These are phyloP conservation scores for Russula sp. DNA, from an alignment of 768 basidiomycete genomes.

Conservation along the genomic window DNA sequence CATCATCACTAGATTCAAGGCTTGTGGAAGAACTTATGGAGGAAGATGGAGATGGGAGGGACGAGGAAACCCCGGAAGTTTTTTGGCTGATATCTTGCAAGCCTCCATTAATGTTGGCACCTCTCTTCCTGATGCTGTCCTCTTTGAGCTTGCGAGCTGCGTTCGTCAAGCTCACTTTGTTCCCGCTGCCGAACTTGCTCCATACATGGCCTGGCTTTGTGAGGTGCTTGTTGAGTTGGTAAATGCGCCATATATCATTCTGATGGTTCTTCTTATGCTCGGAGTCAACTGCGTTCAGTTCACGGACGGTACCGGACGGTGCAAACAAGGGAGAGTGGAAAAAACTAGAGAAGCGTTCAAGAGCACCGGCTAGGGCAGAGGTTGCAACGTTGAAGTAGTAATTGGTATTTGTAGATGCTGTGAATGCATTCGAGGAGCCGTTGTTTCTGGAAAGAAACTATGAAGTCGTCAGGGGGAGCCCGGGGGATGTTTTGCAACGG, in stretches of 20 bases:
- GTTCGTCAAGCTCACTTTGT: constrained; percentile 60
- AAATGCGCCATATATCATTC: constrained; percentile 86
- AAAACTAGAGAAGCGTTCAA: constrained; percentile 76
- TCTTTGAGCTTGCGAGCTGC: constrained; percentile 52
- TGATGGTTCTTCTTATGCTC: constrained; percentile 97
- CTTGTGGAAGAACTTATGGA: constrained; percentile 46
- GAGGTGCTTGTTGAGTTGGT: constrained; percentile 87
- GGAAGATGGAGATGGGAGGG: constrained; percentile 50
- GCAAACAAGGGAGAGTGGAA: constrained; percentile 91
- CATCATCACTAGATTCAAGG: constrained; percentile 49
- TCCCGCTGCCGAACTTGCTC: constrained; percentile 89
- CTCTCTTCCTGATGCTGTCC: constrained; percentile 32
- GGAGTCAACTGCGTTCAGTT: constrained; percentile 93
- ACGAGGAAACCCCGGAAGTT: constrained; percentile 31
- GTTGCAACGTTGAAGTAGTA: constrained; percentile 73
- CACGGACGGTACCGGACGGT: constrained; percentile 77
- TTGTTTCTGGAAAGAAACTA: constrained; percentile 77
- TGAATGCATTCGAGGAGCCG: constrained; percentile 88
- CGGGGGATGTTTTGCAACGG: background rate
- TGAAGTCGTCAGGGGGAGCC: constrained; percentile 13
- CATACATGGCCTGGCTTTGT: constrained; percentile 74
- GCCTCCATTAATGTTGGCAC: constrained; percentile 30
- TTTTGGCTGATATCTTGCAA: constrained; percentile 18
- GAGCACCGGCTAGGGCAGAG: constrained; percentile 54
- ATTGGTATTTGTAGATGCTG: constrained; percentile 86